phyloP scores from a whole-genome alignment of 495 filamentous ascomycete genomes.

The Penicillium malachiteum region DNA sequence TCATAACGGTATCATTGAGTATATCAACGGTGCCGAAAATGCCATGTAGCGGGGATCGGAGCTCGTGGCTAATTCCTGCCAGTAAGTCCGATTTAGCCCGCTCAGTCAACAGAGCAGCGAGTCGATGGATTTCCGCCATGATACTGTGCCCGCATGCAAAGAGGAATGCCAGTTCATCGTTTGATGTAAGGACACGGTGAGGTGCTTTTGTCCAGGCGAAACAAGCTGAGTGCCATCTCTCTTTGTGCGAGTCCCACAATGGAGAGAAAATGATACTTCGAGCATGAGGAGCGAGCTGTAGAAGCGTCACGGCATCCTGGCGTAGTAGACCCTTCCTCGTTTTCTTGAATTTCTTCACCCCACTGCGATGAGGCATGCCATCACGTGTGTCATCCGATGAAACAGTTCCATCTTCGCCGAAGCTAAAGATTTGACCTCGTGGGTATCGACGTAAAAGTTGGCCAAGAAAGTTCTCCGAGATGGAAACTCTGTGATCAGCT shows the following conservation, averaged over 20 bases:
- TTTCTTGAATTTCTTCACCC: constrained; percentile 14
- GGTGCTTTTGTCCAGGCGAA: constrained; percentile 49
- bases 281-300: constrained; percentile 14
- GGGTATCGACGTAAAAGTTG: constrained; percentile 16
- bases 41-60: constrained; percentile 63
- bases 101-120: constrained; percentile 44
- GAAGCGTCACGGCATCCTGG: constrained; percentile 14
- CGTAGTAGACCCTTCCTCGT: constrained; percentile 8
- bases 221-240: constrained; percentile 25
- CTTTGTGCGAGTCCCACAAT: constrained; percentile 23
- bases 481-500: constrained; percentile 8
- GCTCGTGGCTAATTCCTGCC: constrained; percentile 64
- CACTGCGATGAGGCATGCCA: background rate
- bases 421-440: constrained; percentile 21
- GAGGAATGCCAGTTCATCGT: constrained; percentile 47
- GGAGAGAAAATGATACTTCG: constrained; percentile 23
- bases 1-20: constrained; percentile 51
- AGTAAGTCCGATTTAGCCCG: constrained; percentile 61
- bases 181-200: constrained; percentile 35
- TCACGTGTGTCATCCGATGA: constrained; percentile 17
- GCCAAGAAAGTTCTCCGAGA: constrained; percentile 14
- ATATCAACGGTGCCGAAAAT: constrained; percentile 60
- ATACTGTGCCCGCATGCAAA: constrained; percentile 56
- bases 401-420: constrained; percentile 11
- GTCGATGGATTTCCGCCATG: constrained; percentile 57